Conservation (phyloP, 176 grass and related monocot species). For the Otatea glauca region DNA sequence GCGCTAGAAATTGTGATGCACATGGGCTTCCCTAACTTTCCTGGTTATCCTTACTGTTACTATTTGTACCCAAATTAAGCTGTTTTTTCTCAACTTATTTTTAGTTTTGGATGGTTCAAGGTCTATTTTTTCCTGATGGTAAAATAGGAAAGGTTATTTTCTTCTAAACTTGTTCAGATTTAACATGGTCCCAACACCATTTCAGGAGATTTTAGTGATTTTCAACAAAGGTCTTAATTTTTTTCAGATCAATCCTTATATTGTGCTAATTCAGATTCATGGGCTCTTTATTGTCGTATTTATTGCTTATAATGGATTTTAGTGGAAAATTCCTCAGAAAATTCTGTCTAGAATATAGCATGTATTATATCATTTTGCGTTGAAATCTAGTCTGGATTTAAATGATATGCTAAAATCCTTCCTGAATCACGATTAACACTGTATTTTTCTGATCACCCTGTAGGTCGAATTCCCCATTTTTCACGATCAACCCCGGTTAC, state of each 20-base stretch:
- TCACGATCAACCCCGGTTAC: conserved; percentile 67
- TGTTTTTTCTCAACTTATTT: not conserved
- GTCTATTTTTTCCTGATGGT: conserved; percentile 3
- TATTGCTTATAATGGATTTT: conserved; percentile 9
- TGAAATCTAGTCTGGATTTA: not conserved
- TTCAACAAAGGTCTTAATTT: not conserved
- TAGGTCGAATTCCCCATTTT: conserved; percentile 84
- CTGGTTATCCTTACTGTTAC: not conserved
- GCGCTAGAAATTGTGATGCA: not conserved
- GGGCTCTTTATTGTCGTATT: not conserved
- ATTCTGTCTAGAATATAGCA: not conserved
- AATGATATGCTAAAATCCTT: conserved; percentile 9
- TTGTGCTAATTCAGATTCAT: not conserved
- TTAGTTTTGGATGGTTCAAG: not conserved
- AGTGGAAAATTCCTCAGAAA: not conserved
- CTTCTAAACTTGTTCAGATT: not conserved
- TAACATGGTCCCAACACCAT: not conserved
- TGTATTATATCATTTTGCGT: conserved; percentile 8
- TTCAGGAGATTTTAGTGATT: not conserved
- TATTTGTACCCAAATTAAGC: not conserved
- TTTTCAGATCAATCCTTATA: not conserved
- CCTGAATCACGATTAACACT: not conserved
- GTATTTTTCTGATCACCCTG: conserved; percentile 42
- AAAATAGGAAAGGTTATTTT: not conserved
- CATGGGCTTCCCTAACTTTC: not conserved